Evolutionary conservation across 257 asterid species (phyloP).

Genomic region (Rauvolfia tetraphylla): DNA sequence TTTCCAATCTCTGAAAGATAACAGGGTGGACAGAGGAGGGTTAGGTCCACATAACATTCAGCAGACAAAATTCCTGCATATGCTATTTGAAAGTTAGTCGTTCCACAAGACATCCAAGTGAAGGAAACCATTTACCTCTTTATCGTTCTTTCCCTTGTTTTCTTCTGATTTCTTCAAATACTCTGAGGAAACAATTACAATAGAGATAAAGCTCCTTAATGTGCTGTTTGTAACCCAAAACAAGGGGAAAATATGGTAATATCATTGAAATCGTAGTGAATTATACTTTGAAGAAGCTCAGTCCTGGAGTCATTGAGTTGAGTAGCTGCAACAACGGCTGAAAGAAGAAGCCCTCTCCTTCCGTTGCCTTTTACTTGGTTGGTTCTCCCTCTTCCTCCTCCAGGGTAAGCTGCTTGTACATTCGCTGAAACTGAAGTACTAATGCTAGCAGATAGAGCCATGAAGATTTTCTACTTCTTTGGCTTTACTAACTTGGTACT

Average conservation of each 20-base stretch:
- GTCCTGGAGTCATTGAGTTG: conserved; percentile 53
- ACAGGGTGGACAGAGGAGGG: neutral
- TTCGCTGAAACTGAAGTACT: conserved; percentile 22
- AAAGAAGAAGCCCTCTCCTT: conserved; percentile 54
- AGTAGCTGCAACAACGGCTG: conserved; percentile 34
- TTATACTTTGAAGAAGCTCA: conserved; percentile 64
- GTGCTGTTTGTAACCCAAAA: neutral
- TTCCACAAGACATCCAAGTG: neutral
- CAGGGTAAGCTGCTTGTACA: conserved; percentile 23
- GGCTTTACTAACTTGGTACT: neutral
- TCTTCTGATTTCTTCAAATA: conserved; percentile 83
- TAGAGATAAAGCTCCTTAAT: neutral
- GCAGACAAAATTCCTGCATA: neutral
- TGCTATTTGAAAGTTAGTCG: neutral
- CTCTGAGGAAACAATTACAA: conserved; percentile 33
- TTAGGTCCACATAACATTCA: neutral
- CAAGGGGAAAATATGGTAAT: neutral
- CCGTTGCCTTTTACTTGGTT: conserved; percentile 26
- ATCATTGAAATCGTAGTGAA: neutral
- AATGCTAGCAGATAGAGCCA: conserved; percentile 37
- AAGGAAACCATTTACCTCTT: conserved; percentile 52
- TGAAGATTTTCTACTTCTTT: conserved; percentile 11
- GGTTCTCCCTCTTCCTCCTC: conserved; percentile 21
- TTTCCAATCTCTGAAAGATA: conserved; percentile 57
- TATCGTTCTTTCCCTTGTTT: conserved; percentile 74